Base-by-base conservation (phyloP, 2,329 filamentous ascomycete species). In the Mycosphaerella arachidis region DNA sequence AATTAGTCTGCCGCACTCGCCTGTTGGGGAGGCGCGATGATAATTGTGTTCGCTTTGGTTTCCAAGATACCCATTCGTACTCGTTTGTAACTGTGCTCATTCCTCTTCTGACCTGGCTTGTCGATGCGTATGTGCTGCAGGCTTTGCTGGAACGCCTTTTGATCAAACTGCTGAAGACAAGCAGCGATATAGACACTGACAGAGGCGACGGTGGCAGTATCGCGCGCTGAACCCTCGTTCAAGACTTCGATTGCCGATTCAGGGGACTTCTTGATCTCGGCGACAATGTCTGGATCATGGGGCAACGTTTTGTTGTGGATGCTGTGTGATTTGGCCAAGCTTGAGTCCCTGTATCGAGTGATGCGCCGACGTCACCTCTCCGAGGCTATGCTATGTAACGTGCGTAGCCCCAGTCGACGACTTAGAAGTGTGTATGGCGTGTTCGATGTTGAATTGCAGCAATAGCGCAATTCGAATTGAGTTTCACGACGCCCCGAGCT, bases 1-100 rank as follows among this genome's bases (percentile, higher is more conserved):
- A 10, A 52, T 60, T 8, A 53, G 53, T 20, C 29, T 55, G 53
- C 53, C 46, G 30, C 30, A 52, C 2, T 52, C 50, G 27, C 50
- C 29, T 4, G 29, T 31, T 16, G 27, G 30, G n/a, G 27, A 30
- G 50, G 50, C 30, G 27, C 30, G 16, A 52, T 52, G 27, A 20
- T 5, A 4, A 18, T 52, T 52, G 27, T 52, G 7, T 33, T 18
- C 7, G n/a, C 18, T 52, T 52, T 52, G 30, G 16, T 30, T 29
- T 30, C 12, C 30, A 20, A 35, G 50, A 52, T 52, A 52, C 50
- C 50, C 50, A 12, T n/a, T 30, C 50, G 30, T 35, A 52, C 24
- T 20, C 29, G 50, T 12, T 35, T 20, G 13, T n/a, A 20, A 31
- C 12, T 29, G 18, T 43, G 40, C 16, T n/a, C 18, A 1, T 43